phyloP scores from a whole-genome alignment of 768 basidiomycete species.

The Rubroboletus satanas region DNA sequence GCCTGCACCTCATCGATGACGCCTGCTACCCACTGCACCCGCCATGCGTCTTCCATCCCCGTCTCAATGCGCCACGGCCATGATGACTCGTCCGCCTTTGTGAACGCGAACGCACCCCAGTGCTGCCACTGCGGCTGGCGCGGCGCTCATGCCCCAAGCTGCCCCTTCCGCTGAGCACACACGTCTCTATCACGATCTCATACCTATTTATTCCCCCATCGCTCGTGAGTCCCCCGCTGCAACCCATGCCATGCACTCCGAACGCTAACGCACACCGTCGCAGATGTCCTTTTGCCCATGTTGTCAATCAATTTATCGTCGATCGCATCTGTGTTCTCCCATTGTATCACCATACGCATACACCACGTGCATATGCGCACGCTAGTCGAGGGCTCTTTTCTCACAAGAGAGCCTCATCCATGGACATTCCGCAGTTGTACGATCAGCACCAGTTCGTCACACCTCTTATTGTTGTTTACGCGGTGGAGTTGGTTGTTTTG shows the following conservation, averaged over 20 bases:
- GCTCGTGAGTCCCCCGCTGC: constrained; percentile 16
- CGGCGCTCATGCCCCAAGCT: constrained; percentile 53
- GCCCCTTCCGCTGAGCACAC: constrained; percentile 57
- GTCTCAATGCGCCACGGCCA: constrained; percentile 21
- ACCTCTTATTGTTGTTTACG: constrained; percentile 7
- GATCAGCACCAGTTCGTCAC: constrained; percentile 14
- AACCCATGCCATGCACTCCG: not conserved
- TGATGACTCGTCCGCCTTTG: constrained; percentile 30
- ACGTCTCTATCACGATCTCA: constrained; percentile 11
- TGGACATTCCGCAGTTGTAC: constrained; percentile 28
- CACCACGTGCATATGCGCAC: constrained; percentile 35
- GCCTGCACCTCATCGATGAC: constrained; percentile 9
- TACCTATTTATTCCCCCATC: constrained; percentile 27
- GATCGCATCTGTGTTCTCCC: constrained; percentile 29
- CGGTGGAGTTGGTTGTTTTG: not conserved
- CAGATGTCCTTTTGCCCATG: constrained; percentile 24
- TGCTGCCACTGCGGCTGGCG: constrained; percentile 78
- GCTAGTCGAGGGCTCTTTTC: constrained; percentile 17
- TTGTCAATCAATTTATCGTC: constrained; percentile 29
- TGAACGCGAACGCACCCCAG: constrained; percentile 61
- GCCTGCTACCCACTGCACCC: constrained; percentile 3
- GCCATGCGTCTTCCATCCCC: constrained; percentile 18
- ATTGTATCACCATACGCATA: constrained; percentile 36
- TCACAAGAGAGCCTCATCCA: constrained; percentile 3
- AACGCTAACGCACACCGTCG: not conserved